phyloP scores from a whole-genome alignment of 2,329 filamentous ascomycete genomes.

The Mycocentrospora acerina region DNA sequence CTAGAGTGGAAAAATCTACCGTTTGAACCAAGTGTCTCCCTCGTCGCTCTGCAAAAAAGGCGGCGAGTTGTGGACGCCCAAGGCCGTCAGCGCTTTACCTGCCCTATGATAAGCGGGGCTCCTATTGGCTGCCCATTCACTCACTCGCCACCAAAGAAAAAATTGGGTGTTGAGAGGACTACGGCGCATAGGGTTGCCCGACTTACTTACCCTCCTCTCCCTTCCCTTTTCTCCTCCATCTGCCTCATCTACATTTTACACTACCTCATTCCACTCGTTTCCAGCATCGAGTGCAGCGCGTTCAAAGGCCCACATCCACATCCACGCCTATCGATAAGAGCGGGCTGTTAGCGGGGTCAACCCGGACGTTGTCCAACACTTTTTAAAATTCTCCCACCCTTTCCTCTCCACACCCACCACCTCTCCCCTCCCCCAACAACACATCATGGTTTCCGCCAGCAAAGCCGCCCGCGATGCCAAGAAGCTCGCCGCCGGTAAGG shows the following conservation, averaged over 20 bases:
- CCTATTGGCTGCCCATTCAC: conserved; percentile 19
- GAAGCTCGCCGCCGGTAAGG: conserved; percentile 65
- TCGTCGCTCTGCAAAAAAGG: too few species aligned
- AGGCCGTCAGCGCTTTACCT: conserved; percentile 16
- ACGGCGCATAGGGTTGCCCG: conserved; percentile 14
- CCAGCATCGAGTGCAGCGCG: conserved; percentile 11
- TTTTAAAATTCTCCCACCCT: conserved; percentile 26
- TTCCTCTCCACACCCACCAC: conserved; percentile 23
- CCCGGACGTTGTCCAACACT: conserved; percentile 20
- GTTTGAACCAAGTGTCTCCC: too few species aligned
- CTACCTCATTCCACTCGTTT: conserved; percentile 11
- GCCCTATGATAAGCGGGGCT: conserved; percentile 19
- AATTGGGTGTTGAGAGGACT: conserved; percentile 20
- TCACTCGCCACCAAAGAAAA: conserved; percentile 26
- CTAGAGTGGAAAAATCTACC: too few species aligned
- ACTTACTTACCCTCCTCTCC: conserved; percentile 5
- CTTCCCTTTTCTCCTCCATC: conserved; percentile 5
- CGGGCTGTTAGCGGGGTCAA: conserved; percentile 21
- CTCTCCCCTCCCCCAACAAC: conserved; percentile 14
- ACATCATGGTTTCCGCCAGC: conserved; percentile 66
- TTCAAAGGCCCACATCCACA: conserved; percentile 7
- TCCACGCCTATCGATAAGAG: conserved; percentile 18
- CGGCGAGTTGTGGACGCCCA: conserved; percentile 1
- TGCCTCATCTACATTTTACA: conserved; percentile 4
- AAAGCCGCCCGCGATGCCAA: conserved; percentile 69